Base-by-base conservation (phyloP, 2,329 filamentous ascomycete genomes). In the Cladosporium oxysporum region DNA sequence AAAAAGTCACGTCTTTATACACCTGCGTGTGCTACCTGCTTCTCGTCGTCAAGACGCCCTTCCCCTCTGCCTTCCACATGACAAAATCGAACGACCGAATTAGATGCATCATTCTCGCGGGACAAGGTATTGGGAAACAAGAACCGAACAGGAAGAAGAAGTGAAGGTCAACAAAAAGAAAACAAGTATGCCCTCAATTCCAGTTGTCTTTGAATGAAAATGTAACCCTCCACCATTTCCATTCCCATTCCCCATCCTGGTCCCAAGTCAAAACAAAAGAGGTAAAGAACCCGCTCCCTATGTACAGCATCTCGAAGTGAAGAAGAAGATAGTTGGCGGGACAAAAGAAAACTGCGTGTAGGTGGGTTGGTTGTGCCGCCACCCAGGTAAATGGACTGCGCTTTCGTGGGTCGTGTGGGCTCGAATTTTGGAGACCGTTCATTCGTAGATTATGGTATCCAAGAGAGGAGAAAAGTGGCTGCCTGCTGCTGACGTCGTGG, bases 311-410 rank as follows among this genome's bases (percentile, higher is more conserved):
- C 37, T n/a, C 52, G 29, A 57, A 57, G 7, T 16, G 37, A 59
- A 47, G 37, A 47, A 59, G 29, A 14, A 57, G 21, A 57, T 28
- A 29, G 37, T 21, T 37, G n/a, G 41, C 26, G 37, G 37, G 35
- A 59, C 57, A 59, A 59, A 59, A 29, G 57, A 59, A 59, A 18
- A 59, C 57, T 44, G 57, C 57, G 33, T 59, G 35, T 58, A 11
- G 23, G 49, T 26, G 49, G 55, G 52, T 55, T 29, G 52, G 8
- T 55, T 53, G 28, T 55, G 11, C 28, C 28, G 28, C 28, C 52
- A 10, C 5, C 28, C 28, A 33, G n/a, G 29, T 33, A 8, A 33
- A 16, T 31, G 14, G 55, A 35, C 31, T 58, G 31, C 55, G 31
- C 55, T 35, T 41, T 41, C 55, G 33, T 58, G 33, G 23, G 55